Percentiles rank a stretch among this genome's conserved stretches.
phyloP scores from a whole-genome alignment of 1,284 basidiomycete species.

The Ustilago trichophora region DNA sequence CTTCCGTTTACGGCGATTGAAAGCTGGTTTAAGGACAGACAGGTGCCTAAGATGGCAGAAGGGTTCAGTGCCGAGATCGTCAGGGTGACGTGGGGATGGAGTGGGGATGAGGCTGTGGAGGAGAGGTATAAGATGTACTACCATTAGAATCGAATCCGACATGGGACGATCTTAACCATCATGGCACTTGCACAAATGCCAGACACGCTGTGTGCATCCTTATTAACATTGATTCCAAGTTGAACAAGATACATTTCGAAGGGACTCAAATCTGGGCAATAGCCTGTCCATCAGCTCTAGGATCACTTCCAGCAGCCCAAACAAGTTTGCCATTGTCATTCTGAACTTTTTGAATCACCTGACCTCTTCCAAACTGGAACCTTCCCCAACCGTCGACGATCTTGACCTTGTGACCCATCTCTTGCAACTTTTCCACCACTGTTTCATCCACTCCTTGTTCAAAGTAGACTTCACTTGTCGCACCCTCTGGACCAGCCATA shows the following conservation, averaged over 20 bases:
- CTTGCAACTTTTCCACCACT: slow-evolving; percentile 68
- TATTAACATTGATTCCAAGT: too few species aligned
- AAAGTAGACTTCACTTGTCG: slow-evolving; percentile 84
- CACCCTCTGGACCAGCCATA: slow-evolving; percentile 73
- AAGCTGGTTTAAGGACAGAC: slow-evolving; percentile 26
- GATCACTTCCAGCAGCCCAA: slow-evolving; percentile 48
- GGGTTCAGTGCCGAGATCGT: slow-evolving; percentile 31
- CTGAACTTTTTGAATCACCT: slow-evolving; percentile 56
- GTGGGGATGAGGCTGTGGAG: slow-evolving; percentile 13
- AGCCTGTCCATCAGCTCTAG: slow-evolving; percentile 76
- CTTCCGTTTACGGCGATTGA: slow-evolving; percentile 39
- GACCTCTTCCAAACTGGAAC: slow-evolving; percentile 86
- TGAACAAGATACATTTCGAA: too few species aligned
- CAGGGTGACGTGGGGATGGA: slow-evolving; percentile 27
- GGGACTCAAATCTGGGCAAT: slow-evolving; percentile 89
- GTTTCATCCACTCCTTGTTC: slow-evolving; percentile 82
- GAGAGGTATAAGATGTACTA: slow-evolving; percentile 34
- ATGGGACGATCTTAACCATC: too few species aligned
- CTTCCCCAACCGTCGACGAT: slow-evolving; percentile 73
- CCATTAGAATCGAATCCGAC: too few species aligned
- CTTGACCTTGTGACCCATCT: slow-evolving; percentile 86
- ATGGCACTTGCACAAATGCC: too few species aligned
- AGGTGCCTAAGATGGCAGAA: slow-evolving; percentile 23
- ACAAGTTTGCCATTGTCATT: slow-evolving; percentile 29
- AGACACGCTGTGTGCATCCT: too few species aligned